Conservation (phyloP, 441 rosid genomes). For the Aquilaria agallochum region DNA sequence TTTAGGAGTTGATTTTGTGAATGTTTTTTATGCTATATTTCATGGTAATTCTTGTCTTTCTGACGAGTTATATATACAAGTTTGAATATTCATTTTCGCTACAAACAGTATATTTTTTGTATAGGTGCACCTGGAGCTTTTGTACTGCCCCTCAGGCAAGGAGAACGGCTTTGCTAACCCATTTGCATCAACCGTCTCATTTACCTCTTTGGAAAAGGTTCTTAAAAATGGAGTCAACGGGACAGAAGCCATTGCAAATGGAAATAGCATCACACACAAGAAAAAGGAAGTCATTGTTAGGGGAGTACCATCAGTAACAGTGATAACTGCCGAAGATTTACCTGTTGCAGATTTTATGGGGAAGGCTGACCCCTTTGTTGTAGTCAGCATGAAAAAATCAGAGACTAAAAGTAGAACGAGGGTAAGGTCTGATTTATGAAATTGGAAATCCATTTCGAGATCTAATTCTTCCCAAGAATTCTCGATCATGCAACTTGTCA, state of each 20-base stretch:
- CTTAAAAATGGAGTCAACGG: conserved; percentile 53
- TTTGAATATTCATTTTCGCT: too few species aligned
- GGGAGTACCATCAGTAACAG: conserved; percentile 82
- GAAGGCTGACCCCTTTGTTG: conserved; percentile 92
- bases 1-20: too few species aligned
- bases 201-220: conserved; percentile 81
- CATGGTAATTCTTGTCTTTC: too few species aligned
- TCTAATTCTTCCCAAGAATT: neutral
- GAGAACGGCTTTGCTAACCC: conserved; percentile 60
- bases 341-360: conserved; percentile 85
- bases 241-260: conserved; percentile 34
- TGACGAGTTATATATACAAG: too few species aligned
- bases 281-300: conserved; percentile 72
- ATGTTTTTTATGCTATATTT: too few species aligned
- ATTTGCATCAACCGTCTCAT: conserved; percentile 38
- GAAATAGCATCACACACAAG: conserved; percentile 35
- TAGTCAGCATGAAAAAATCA: conserved; percentile 84
- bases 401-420: conserved; percentile 73
- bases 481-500: neutral
- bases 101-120: conserved; percentile 1
- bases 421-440: conserved; percentile 39
- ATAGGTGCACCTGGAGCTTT: conserved; percentile 91
- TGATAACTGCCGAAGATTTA: conserved; percentile 85
- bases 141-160: conserved; percentile 72
- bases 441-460: neutral